Evolutionary conservation across 257 asterid genomes (phyloP).

Genomic region (Jacaranda mimosifolia): DNA sequence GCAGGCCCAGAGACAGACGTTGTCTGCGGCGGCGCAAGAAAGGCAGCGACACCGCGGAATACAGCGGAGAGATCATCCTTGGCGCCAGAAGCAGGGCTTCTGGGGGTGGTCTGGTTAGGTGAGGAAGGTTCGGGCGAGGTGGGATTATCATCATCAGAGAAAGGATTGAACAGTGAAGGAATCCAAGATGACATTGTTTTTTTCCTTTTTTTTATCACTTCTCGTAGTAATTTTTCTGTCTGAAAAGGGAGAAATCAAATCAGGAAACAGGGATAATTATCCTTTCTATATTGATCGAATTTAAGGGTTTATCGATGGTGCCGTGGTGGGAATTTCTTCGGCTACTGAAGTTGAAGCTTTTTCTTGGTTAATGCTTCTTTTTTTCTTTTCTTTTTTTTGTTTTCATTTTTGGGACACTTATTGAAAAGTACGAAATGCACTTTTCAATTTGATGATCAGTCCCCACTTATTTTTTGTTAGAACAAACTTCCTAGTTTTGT

Average conservation of each 20-base stretch:
- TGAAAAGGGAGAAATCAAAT: background rate
- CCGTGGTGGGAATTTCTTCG: background rate
- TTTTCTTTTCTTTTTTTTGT: no score
- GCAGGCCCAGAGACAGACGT: conserved; percentile 25
- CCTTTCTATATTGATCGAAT: background rate
- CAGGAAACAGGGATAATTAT: background rate
- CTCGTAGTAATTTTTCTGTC: background rate
- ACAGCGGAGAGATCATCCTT: conserved; percentile 59
- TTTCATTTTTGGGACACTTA: no score
- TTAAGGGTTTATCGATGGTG: background rate
- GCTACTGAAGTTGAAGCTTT: no score
- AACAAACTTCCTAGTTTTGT: no score
- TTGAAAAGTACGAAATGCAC: no score
- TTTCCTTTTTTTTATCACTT: conserved; percentile 29
- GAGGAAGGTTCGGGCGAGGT: conserved; percentile 30
- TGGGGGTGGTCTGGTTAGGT: conserved; percentile 32
- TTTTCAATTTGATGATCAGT: no score
- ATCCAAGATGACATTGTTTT: conserved; percentile 67
- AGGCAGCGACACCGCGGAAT: conserved; percentile 75
- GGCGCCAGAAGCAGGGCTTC: conserved; percentile 44
- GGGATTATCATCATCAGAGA: conserved; percentile 47
- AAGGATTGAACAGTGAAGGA: conserved; percentile 60
- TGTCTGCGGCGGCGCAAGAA: conserved; percentile 63
- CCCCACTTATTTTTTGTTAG: no score
- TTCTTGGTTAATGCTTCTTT: no score